A percentile compares a stretch with the other conserved stretches of the same genome.
Evolutionary conservation across 495 filamentous ascomycete species (phyloP).

Genomic region (Collariella sp.): DNA sequence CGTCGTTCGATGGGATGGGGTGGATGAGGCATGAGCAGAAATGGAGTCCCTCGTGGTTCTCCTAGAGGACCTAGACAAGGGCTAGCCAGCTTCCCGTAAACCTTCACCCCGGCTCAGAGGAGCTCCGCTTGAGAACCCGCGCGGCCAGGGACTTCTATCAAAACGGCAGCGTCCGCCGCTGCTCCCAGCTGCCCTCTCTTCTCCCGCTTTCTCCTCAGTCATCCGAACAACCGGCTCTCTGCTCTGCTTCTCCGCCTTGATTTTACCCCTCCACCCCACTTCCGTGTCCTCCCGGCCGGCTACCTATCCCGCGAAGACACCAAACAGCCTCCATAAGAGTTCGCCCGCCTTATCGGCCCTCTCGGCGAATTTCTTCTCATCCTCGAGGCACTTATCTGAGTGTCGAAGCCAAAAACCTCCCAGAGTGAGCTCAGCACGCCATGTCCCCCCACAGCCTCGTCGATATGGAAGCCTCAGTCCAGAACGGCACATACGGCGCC

Average conservation of each 20-base stretch:
- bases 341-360: not conserved
- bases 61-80: not conserved
- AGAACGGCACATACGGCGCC: slow-evolving; percentile 1
- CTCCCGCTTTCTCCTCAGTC: not conserved
- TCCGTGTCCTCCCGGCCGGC: not conserved
- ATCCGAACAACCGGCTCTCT: not conserved
- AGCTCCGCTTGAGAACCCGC: not conserved
- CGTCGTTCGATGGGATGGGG: slow-evolving; percentile 2
- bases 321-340: not conserved
- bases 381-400: too few relatives aligned
- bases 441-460: slow-evolving; percentile 25
- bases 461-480: slow-evolving; percentile 8
- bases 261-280: not conserved
- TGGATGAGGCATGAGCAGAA: not conserved
- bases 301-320: not conserved
- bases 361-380: not conserved
- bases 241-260: not conserved
- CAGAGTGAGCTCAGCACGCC: not conserved
- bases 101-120: not conserved
- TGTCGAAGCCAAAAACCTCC: too few relatives aligned
- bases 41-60: slow-evolving; percentile 4
- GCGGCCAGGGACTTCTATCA: slow-evolving; percentile 8
- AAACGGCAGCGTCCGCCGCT: slow-evolving; percentile 9
- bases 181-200: not conserved
- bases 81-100: not conserved